Evolutionary conservation across 257 asterid species (phyloP).

Genomic region (Henckelia pumila): DNA sequence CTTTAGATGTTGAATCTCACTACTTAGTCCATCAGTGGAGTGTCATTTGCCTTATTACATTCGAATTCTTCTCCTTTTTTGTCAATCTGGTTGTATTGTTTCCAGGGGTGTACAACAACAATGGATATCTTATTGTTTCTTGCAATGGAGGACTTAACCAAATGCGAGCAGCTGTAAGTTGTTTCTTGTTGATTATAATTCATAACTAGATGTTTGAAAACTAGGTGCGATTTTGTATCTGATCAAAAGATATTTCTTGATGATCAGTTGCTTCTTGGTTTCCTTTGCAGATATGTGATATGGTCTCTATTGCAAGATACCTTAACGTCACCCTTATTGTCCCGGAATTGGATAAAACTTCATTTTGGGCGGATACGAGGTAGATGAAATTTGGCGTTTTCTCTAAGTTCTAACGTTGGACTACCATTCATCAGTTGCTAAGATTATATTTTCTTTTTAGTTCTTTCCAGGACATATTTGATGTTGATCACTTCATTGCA

Average conservation of each 20-base stretch:
- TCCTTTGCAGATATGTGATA: slow-evolving; percentile 21
- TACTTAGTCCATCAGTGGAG: neutral
- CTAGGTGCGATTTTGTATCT: neutral
- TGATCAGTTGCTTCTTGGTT: neutral
- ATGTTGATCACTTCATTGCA: slow-evolving; percentile 20
- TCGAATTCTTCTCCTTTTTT: neutral
- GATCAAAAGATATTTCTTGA: neutral
- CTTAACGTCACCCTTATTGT: slow-evolving; percentile 20
- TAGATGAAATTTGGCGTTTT: neutral
- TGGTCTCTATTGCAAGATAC: slow-evolving; percentile 22
- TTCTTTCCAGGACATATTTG: slow-evolving; percentile 22
- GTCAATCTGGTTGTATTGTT: neutral
- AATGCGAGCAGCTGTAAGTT: slow-evolving; percentile 26
- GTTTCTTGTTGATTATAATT: neutral
- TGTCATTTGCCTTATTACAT: neutral
- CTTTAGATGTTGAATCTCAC: neutral
- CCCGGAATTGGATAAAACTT: slow-evolving; percentile 24
- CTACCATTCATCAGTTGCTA: neutral
- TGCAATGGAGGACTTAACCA: slow-evolving; percentile 28
- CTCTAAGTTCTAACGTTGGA: neutral
- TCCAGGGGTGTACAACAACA: slow-evolving; percentile 20
- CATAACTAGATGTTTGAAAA: neutral
- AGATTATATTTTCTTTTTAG: neutral
- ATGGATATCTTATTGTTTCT: slow-evolving; percentile 24
- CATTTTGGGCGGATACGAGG: slow-evolving; percentile 23